Conservation (phyloP, 2,329 filamentous ascomycete genomes). For the Paecilomyces niveus region DNA sequence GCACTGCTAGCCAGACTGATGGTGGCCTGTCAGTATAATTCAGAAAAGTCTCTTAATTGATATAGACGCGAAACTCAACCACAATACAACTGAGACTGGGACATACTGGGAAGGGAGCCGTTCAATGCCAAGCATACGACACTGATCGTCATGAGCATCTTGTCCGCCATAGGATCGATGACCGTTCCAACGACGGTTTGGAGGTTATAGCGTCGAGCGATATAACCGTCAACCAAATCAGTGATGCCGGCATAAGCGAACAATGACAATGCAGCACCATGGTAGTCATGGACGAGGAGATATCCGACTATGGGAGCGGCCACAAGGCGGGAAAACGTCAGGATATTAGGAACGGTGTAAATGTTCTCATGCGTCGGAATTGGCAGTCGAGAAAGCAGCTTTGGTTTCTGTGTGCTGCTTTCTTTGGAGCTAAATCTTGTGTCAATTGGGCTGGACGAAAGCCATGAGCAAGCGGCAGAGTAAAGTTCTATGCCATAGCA, state of each 20-base stretch:
- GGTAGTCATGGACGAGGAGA: constrained; percentile 74
- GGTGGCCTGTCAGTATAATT: background rate
- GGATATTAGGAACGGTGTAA: constrained; percentile 89
- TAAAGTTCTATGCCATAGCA: background rate
- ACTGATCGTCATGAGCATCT: constrained; percentile 87
- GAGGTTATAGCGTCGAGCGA: constrained; percentile 78
- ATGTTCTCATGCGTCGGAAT: constrained; percentile 68
- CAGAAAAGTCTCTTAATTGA: background rate
- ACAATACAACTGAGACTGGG: constrained; percentile 2
- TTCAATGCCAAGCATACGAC: constrained; percentile 80
- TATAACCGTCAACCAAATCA: constrained; percentile 88
- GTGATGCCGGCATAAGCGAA: constrained; percentile 89
- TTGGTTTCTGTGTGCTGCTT: constrained; percentile 21
- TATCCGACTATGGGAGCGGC: constrained; percentile 84
- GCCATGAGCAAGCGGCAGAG: constrained; percentile 9
- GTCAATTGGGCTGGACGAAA: constrained; percentile 4
- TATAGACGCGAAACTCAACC: background rate
- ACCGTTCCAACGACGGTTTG: constrained; percentile 93
- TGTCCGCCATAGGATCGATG: constrained; percentile 96
- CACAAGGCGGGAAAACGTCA: constrained; percentile 78
- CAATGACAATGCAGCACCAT: constrained; percentile 71
- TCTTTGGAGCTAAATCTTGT: constrained; percentile 4
- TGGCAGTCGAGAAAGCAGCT: constrained; percentile 25
- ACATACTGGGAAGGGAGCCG: constrained; percentile 68
- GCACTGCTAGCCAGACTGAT: constrained; percentile 76